These are phyloP conservation scores for Verticillium tricorpus DNA, from an alignment of 2,329 filamentous ascomycete genomes.

Conservation along the genomic window DNA sequence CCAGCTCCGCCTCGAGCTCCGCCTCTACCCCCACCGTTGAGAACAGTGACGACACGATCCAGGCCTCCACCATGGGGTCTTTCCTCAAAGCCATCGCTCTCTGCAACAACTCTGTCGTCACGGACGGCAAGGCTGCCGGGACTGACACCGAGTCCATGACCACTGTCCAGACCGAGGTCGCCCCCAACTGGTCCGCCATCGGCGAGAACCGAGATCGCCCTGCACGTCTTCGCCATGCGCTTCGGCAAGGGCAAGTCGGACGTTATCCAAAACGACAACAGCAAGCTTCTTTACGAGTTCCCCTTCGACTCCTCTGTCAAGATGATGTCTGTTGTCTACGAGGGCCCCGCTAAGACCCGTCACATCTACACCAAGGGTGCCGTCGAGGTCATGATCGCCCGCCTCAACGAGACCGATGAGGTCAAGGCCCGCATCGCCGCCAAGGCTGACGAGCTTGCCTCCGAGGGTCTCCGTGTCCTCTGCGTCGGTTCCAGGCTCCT, in stretches of 20 bases:
- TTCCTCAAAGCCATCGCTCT: constrained; percentile 53
- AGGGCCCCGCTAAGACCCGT: constrained; percentile 22
- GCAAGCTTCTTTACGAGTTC: constrained; percentile 56
- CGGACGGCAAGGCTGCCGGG: constrained; percentile 40
- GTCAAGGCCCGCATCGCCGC: constrained; percentile 40
- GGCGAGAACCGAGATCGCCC: constrained; percentile 69
- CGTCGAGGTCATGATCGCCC: constrained; percentile 50
- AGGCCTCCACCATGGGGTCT: constrained; percentile 30
- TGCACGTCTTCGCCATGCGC: constrained; percentile 68
- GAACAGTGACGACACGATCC: constrained; percentile 19
- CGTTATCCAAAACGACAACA: constrained; percentile 29
- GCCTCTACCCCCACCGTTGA: constrained; percentile 16
- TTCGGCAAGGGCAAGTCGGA: constrained; percentile 50
- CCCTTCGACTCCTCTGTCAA: constrained; percentile 72
- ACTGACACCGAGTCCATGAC: constrained; percentile 43
- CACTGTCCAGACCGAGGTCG: constrained; percentile 34
- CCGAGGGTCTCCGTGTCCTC: constrained; percentile 63
- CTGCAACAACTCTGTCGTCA: constrained; percentile 55
- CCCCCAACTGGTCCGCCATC: constrained; percentile 48
- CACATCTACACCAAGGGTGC: constrained; percentile 55
- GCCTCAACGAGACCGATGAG: constrained; percentile 42
- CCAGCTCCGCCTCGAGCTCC: constrained; percentile 27
- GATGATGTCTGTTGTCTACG: constrained; percentile 68
- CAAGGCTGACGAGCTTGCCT: constrained; percentile 52
- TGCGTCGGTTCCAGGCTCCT: constrained; percentile 55